Evolutionary conservation across 2,329 filamentous ascomycete genomes (phyloP).

Genomic region (Neofusicoccum umdonicola): DNA sequence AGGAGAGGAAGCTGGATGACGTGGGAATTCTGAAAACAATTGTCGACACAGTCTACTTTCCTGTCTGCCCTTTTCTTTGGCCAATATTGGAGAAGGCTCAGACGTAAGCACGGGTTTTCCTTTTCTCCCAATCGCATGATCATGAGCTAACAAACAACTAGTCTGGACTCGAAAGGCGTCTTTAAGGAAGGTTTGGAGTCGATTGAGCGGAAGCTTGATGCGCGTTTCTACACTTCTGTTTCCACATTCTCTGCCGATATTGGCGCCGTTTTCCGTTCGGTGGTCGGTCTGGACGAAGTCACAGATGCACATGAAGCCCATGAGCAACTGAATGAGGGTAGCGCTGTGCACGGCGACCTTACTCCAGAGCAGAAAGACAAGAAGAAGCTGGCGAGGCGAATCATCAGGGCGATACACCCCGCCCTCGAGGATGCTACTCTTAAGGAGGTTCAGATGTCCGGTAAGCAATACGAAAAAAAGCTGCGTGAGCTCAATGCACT

Average conservation of each 20-base stretch:
- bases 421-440: conserved; percentile 71
- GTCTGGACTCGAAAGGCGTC: conserved; percentile 49
- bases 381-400: conserved; percentile 82
- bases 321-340: conserved; percentile 39
- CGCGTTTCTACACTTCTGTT: conserved; percentile 60
- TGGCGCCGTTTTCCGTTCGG: conserved; percentile 54
- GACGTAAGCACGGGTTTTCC: conserved; percentile 61
- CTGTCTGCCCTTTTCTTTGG: conserved; percentile 71
- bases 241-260: conserved; percentile 60
- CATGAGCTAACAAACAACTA: conserved; percentile 19
- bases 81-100: conserved; percentile 78
- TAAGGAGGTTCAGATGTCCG: conserved; percentile 77
- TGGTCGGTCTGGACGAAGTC: conserved; percentile 50
- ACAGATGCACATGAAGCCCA: conserved; percentile 41
- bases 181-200: conserved; percentile 55
- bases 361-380: conserved; percentile 72
- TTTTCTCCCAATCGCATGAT: conserved; percentile 11
- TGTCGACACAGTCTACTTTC: conserved; percentile 89
- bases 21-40: conserved; percentile 74
- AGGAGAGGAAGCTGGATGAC: conserved; percentile 73
- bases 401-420: conserved; percentile 78
- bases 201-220: conserved; percentile 53
- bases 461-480: conserved; percentile 67
- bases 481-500: conserved; percentile 69
- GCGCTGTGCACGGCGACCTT: conserved; percentile 40